phyloP scores from a whole-genome alignment of 106 monocot genomes.

The Phalaenopsis equestris region DNA sequence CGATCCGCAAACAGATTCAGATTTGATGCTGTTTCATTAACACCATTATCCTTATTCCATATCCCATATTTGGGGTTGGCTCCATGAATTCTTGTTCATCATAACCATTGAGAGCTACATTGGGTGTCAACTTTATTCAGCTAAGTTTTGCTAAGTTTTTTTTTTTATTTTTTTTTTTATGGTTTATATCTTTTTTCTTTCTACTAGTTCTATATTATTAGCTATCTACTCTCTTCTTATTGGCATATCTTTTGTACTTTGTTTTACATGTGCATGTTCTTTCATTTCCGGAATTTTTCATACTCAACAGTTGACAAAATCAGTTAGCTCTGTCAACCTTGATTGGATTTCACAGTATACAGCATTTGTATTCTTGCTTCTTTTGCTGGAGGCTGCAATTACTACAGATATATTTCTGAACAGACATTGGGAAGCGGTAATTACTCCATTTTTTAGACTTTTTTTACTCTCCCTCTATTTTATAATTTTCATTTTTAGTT shows the following conservation, averaged over 20 bases:
- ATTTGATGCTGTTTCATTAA: not conserved
- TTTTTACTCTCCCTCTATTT: not conserved
- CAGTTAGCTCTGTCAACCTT: slow-evolving; percentile 34
- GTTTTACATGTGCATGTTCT: not conserved
- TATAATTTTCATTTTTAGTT: not conserved
- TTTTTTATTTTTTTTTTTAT: not conserved
- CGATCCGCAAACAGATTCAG: too few species aligned
- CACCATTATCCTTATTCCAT: not conserved
- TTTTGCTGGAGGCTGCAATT: slow-evolving; percentile 63
- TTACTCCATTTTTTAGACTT: not conserved
- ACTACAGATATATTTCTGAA: slow-evolving; percentile 77
- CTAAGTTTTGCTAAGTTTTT: not conserved
- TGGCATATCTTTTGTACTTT: not conserved
- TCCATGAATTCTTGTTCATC: not conserved
- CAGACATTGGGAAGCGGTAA: slow-evolving; percentile 82
- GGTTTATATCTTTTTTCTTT: not conserved
- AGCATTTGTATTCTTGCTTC: slow-evolving; percentile 32
- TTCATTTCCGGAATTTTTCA: not conserved
- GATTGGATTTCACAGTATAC: slow-evolving; percentile 33
- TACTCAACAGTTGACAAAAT: not conserved
- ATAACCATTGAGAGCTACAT: not conserved
- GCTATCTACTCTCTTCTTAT: not conserved
- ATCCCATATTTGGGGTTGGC: not conserved
- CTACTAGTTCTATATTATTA: not conserved
- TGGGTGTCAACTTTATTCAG: not conserved